These are phyloP conservation scores for Nemophila menziesii DNA, from an alignment of 257 asterid species.

Conservation along the genomic window DNA sequence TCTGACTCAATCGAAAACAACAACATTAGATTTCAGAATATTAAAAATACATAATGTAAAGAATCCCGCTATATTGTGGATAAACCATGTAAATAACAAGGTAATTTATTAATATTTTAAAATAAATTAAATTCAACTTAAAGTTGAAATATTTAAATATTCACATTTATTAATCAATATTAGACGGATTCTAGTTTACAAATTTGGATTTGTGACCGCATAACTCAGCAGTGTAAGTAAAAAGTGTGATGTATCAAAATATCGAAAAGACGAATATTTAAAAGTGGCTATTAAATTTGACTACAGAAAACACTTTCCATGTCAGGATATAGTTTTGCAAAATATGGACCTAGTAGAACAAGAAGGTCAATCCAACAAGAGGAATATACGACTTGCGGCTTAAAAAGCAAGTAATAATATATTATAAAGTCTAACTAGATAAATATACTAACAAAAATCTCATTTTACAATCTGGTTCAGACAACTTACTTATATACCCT, in stretches of 20 bases:
- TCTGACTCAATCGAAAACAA: constrained; percentile 59
- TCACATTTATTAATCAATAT: no score
- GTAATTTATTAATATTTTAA: no score
- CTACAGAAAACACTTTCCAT: constrained; percentile 51
- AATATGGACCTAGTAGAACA: constrained; percentile 38
- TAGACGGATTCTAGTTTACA: background rate
- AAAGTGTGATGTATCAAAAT: constrained; percentile 41
- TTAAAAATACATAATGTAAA: constrained; percentile 49
- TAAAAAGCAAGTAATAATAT: no score
- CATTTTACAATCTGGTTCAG: no score
- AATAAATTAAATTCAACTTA: no score
- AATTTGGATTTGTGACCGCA: constrained; percentile 7
- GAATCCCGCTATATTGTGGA: constrained; percentile 76
- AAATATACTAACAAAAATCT: no score
- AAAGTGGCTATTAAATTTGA: constrained; percentile 36
- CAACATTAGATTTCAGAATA: constrained; percentile 56
- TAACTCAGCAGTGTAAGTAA: constrained; percentile 53
- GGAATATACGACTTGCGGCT: no score
- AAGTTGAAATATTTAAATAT: no score
- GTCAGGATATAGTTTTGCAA: constrained; percentile 44
- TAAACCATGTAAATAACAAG: constrained; percentile 47
- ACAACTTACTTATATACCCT: no score
- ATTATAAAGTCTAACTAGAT: no score
- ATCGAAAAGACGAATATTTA: constrained; percentile 58
- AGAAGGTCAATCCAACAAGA: no score